phyloP scores from a whole-genome alignment of 495 filamentous ascomycete genomes.

The Trichocladium antarcticum region DNA sequence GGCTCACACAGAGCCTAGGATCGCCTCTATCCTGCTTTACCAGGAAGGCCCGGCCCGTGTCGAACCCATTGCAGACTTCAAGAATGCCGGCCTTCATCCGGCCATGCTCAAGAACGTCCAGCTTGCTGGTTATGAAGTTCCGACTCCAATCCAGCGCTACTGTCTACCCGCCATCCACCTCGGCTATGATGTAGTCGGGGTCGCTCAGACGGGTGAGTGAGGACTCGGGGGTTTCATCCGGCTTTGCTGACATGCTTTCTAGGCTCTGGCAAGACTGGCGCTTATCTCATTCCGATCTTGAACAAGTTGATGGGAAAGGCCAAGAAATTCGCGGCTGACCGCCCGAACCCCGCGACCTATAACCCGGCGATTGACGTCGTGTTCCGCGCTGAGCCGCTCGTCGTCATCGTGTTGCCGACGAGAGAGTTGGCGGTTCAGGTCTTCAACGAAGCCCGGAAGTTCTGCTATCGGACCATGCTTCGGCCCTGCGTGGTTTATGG shows the following conservation, averaged over 20 bases:
- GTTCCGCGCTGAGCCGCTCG: conserved; percentile 69
- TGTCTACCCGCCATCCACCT: conserved; percentile 62
- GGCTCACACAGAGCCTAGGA: conserved; percentile 31
- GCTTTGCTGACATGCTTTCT: neutral
- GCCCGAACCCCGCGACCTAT: conserved; percentile 46
- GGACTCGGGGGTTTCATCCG: neutral
- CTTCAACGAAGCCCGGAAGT: conserved; percentile 80
- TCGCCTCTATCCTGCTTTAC: conserved; percentile 44
- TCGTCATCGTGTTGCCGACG: conserved; percentile 74
- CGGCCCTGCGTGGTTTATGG: conserved; percentile 89
- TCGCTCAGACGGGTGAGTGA: conserved; percentile 80
- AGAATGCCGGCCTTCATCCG: conserved; percentile 75
- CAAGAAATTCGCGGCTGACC: conserved; percentile 64
- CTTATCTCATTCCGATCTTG: conserved; percentile 79
- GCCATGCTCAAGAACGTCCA: conserved; percentile 66
- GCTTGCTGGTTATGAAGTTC: conserved; percentile 49
- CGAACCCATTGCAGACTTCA: conserved; percentile 49
- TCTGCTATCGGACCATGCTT: conserved; percentile 89
- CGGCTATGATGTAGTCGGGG: conserved; percentile 69
- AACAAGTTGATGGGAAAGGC: conserved; percentile 91
- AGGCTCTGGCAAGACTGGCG: conserved; percentile 95
- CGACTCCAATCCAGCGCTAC: conserved; percentile 82
- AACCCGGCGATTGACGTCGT: conserved; percentile 32
- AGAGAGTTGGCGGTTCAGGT: conserved; percentile 89
- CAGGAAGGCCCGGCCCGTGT: conserved; percentile 49